These are phyloP conservation scores for Ceratocystis ficicola DNA, from an alignment of 2,329 filamentous ascomycete species.

Conservation along the genomic window DNA sequence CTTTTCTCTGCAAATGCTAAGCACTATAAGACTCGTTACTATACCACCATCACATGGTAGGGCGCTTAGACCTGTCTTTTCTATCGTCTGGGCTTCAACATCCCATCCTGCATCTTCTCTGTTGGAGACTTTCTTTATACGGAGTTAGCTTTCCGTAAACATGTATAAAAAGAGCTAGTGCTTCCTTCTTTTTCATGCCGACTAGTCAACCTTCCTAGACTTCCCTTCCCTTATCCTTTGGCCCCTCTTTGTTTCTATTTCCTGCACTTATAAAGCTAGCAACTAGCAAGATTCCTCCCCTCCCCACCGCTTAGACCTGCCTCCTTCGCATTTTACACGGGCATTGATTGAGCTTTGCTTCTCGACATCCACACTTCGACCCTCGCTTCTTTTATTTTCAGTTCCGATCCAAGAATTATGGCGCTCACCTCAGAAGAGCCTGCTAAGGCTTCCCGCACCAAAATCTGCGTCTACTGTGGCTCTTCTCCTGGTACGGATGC, in stretches of 20 bases:
- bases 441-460: constrained; percentile 36
- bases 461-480: constrained; percentile 92
- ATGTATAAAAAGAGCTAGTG: constrained; percentile 1
- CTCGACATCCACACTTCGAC: neutral
- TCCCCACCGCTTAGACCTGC: neutral
- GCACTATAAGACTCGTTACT: neutral
- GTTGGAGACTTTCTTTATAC: neutral
- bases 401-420: constrained; percentile 23
- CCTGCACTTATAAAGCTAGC: neutral
- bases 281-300: neutral
- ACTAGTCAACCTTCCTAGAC: neutral
- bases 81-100: neutral
- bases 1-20: neutral
- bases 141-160: neutral
- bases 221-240: constrained; percentile 4
- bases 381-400: neutral
- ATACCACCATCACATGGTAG: neutral
- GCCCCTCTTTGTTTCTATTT: neutral
- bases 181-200: neutral
- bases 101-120: neutral
- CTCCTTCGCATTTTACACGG: neutral
- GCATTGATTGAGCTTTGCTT: neutral
- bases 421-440: constrained; percentile 25
- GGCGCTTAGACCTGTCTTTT: constrained; percentile 10
- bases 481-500: constrained; percentile 61